Evolutionary conservation across 768 basidiomycete species (phyloP), one percentile per base, ranked within the genome.

Genomic region (Cytidiella melzeri): DNA sequence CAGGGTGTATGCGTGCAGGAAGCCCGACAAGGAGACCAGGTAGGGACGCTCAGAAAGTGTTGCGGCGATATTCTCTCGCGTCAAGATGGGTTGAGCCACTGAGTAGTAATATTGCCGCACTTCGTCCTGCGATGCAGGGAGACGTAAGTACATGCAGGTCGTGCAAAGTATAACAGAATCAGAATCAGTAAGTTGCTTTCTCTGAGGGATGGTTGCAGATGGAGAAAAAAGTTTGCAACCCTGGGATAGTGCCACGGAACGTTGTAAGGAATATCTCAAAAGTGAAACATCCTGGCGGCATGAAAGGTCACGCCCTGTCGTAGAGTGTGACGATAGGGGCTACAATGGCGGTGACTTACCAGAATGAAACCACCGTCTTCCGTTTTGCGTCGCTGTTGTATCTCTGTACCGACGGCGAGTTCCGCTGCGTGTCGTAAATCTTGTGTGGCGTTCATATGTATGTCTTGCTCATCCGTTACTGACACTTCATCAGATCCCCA

Each of bases 1-100:
- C 12, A 78, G 64, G 0, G 72, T 66, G 57, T 74, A 76, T 6
- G 73, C 68, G 45, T 70, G 62, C 5, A 65, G 47, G 52, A 71
- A 72, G 4, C 63, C 65, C 4, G 38, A 41, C 21, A 61, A 34
- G 7, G 59, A 49, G n/a, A 45, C 20, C 7, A 10, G 19, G 34
- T 40, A 20, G n/a, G 38, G 30, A 34, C 9, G 30, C 15, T 15
- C 9, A 34, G 30, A 34, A 43, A 18, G 21, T 19, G 3, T n/a
- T 9, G 1, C 27, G 45, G 19, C 42, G 34, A 5, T 7, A 15
- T 34, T 34, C 9, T 7, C 30, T 15, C 15, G 30, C 30, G 9
- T 15, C 42, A 60, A 43, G 36, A 56, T n/a, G 9, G 58, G 57
- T 21, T 51, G 21, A 20, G 53, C 63, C 4, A 56, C 49, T 1